Conservation (phyloP, 1,284 basidiomycete species). For the Cutaneotrichosporon spelunceum region DNA sequence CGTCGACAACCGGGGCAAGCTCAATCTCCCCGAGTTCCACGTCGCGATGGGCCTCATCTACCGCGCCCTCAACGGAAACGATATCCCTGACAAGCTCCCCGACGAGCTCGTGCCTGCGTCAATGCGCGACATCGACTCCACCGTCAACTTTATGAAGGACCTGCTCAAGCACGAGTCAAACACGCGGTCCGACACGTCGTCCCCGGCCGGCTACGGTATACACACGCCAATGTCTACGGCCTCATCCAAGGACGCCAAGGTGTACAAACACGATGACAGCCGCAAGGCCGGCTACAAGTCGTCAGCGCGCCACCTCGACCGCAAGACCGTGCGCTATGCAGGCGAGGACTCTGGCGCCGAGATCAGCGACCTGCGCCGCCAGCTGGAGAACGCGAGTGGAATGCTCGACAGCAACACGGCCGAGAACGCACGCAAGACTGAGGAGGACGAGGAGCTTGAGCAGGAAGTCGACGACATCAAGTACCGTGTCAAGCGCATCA, state of each 20-base stretch:
- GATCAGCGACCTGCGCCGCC: conserved; percentile 80
- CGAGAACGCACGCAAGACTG: conserved; percentile 60
- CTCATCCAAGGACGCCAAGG: conserved; percentile 77
- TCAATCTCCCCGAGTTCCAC: conserved; percentile 95
- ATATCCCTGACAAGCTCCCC: conserved; percentile 81
- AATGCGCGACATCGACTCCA: conserved; percentile 81
- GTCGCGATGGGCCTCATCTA: conserved; percentile 99
- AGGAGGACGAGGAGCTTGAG: conserved; percentile 83
- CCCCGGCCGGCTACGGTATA: conserved; percentile 54
- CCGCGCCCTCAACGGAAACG: conserved; percentile 87
- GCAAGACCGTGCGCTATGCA: conserved; percentile 72
- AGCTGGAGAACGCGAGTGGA: conserved; percentile 74
- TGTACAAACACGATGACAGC: conserved; percentile 79
- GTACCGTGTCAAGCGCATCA: conserved; percentile 79
- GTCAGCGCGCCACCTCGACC: conserved; percentile 82
- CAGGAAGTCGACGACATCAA: conserved; percentile 84
- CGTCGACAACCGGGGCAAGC: conserved; percentile 82
- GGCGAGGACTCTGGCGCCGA: conserved; percentile 69
- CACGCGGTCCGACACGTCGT: conserved; percentile 57
- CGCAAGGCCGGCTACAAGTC: conserved; percentile 68
- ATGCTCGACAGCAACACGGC: conserved; percentile 73
- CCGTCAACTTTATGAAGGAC: conserved; percentile 86
- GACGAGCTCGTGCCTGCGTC: conserved; percentile 90
- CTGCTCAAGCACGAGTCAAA: conserved; percentile 82
- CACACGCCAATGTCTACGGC: conserved; percentile 56